phyloP scores from a whole-genome alignment of 73 alveolate genomes.

The Symbiodinium natans region DNA sequence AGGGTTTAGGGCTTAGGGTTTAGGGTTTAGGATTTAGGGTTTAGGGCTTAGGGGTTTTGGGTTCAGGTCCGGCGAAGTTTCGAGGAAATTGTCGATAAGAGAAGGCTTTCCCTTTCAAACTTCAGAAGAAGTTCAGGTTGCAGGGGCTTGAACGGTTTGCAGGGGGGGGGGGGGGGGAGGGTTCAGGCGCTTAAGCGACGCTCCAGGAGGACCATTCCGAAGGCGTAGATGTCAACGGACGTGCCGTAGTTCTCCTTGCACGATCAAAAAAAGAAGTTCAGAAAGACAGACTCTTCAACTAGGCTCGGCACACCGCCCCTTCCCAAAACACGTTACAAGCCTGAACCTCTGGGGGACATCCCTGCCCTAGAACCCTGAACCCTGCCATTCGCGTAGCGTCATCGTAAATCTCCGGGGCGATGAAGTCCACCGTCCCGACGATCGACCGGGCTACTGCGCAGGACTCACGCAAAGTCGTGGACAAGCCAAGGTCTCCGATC shows the following conservation, averaged over 20 bases:
- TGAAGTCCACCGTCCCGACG: slow-evolving; percentile 99
- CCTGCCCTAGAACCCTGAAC: too few relatives aligned
- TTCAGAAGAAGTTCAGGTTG: too few relatives aligned
- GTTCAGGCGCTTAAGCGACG: too few relatives aligned
- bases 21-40: background rate
- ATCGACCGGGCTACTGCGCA: slow-evolving; percentile 95
- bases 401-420: slow-evolving; percentile 99
- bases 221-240: slow-evolving; percentile 99
- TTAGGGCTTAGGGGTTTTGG: background rate
- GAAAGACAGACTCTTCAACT: background rate
- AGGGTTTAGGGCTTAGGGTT: background rate
- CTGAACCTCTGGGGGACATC: too few relatives aligned
- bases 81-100: too few relatives aligned
- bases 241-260: slow-evolving; percentile 98
- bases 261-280: too few relatives aligned
- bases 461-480: slow-evolving; percentile 92
- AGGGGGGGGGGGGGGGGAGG: too few relatives aligned
- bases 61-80: too few relatives aligned
- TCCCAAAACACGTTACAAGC: too few relatives aligned
- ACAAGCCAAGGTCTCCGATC: slow-evolving; percentile 97
- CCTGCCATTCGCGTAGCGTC: background rate
- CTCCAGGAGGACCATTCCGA: slow-evolving; percentile 99
- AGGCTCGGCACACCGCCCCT: background rate
- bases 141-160: too few relatives aligned
- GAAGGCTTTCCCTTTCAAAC: too few relatives aligned